These are phyloP conservation scores for Hamamelis virginiana DNA, from an alignment of 164 flowering plant genomes.

Conservation along the genomic window DNA sequence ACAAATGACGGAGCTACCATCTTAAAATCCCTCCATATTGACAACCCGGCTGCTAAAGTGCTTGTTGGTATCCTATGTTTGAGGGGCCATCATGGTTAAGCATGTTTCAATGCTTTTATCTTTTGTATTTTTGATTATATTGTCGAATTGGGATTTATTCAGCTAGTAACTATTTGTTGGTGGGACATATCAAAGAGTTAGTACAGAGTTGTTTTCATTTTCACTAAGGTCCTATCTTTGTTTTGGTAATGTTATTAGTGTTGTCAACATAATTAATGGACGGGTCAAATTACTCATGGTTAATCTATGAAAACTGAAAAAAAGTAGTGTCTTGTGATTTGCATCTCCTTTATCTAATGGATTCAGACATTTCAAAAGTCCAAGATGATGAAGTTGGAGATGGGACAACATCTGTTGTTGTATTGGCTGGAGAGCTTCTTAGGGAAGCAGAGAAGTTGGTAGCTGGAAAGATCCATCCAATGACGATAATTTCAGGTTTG, in stretches of 20 bases:
- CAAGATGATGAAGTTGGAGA: conserved; percentile 99
- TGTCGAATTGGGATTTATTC: no score
- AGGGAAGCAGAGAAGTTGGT: conserved; percentile 95
- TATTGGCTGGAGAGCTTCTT: conserved; percentile 93
- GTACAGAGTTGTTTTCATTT: no score
- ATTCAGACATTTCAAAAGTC: conserved; percentile 86
- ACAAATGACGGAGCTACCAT: conserved; percentile 99
- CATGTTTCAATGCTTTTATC: no score
- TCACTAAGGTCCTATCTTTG: no score
- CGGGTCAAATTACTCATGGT: background rate
- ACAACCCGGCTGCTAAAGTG: conserved; percentile 96
- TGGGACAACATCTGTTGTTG: conserved; percentile 98
- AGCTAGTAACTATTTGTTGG: no score
- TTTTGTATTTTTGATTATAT: no score
- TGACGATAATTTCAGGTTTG: conserved; percentile 92
- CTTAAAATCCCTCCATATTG: conserved; percentile 91
- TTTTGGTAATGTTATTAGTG: no score
- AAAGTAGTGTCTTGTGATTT: background rate
- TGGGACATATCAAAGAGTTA: no score
- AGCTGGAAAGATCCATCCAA: conserved; percentile 88
- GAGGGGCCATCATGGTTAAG: no score
- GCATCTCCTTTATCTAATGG: conserved; percentile 28
- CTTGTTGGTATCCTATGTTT: conserved; percentile 85
- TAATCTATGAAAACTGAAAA: background rate
- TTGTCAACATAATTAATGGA: no score